These are phyloP conservation scores for Venturia asperata DNA, from an alignment of 2,329 filamentous ascomycete genomes.

Conservation along the genomic window DNA sequence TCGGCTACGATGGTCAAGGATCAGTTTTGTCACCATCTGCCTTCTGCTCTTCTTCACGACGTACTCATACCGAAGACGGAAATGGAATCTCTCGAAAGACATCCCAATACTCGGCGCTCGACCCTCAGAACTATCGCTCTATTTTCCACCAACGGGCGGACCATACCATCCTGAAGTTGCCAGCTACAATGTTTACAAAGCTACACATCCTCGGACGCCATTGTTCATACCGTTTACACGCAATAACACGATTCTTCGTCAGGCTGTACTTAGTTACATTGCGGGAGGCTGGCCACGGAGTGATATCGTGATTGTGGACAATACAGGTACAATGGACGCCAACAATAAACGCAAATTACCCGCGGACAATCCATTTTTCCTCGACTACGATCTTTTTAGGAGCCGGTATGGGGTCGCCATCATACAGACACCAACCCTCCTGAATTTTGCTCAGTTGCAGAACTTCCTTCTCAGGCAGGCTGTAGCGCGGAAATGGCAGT, in stretches of 20 bases:
- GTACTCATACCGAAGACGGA: constrained; percentile 11
- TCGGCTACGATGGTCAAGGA: background rate
- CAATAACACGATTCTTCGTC: constrained; percentile 49
- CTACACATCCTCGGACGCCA: constrained; percentile 33
- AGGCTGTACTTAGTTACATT: constrained; percentile 51
- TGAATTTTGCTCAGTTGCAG: constrained; percentile 50
- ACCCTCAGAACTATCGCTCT: constrained; percentile 18
- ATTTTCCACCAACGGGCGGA: constrained; percentile 21
- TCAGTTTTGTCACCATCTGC: background rate
- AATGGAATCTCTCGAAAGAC: constrained; percentile 1
- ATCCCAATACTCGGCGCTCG: constrained; percentile 18
- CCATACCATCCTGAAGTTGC: constrained; percentile 20
- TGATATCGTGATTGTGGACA: constrained; percentile 54
- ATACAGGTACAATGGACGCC: constrained; percentile 50
- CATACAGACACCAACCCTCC: constrained; percentile 44
- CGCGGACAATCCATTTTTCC: constrained; percentile 50
- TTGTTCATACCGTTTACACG: constrained; percentile 55
- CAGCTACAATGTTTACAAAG: constrained; percentile 20
- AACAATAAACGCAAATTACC: constrained; percentile 44
- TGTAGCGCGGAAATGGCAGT: constrained; percentile 38
- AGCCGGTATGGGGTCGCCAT: constrained; percentile 41
- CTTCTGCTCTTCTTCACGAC: background rate
- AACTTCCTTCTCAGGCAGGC: constrained; percentile 47
- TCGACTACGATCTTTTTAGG: constrained; percentile 46
- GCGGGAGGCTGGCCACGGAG: constrained; percentile 52